Base-by-base conservation (phyloP, 139 green algal genomes). In the Spirogloea muscicola region DNA sequence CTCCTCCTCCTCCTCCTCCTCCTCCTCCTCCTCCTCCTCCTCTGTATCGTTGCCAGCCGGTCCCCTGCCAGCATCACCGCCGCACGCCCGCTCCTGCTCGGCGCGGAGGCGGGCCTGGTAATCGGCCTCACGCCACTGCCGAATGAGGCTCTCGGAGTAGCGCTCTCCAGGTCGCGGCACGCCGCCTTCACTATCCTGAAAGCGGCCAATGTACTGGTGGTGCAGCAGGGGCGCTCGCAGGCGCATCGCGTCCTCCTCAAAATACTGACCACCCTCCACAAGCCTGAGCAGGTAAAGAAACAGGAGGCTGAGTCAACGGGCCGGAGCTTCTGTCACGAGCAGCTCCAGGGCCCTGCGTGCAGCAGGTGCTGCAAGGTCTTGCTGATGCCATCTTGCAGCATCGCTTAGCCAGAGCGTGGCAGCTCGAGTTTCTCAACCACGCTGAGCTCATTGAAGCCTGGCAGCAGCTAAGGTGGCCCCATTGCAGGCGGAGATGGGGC, bases 211-310 rank as follows among this genome's bases (percentile, higher is more conserved):
- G 55, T 88, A 87, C 48, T 91, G 74, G 29, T 93, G 85, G 64
- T 92, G 85, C 5, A 94, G 69, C 58, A 86, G 79, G 2, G 89
- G 89, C 57, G 78, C 80, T 1, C 89, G 79, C 25, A 80, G 48
- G 18, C 84, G 73, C 89, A 93, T 93, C 5, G 75, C 68, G n/a
- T 84, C 79, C 7, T 90, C 83, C 10, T 59, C 81, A 37, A 93
- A 93, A 51, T 87, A 93, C n/a, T 84, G 79, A 2, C 84, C 86
- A 1, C 77, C 72, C 0, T 77, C 60, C 1, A 72, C 44, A 29
- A 90, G 55, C 2, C 79, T 13, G 29, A 65, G 57, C 13, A 13
- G 13, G 27, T 65, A 13, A 65, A 36, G 29, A 18, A 36, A 18
- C 13, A 65, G 57, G 29, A 65, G 18, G 29, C 13, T 65, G 18